phyloP scores from a whole-genome alignment of 2,329 filamentous ascomycete species.

The Paecilomyces fulvus region DNA sequence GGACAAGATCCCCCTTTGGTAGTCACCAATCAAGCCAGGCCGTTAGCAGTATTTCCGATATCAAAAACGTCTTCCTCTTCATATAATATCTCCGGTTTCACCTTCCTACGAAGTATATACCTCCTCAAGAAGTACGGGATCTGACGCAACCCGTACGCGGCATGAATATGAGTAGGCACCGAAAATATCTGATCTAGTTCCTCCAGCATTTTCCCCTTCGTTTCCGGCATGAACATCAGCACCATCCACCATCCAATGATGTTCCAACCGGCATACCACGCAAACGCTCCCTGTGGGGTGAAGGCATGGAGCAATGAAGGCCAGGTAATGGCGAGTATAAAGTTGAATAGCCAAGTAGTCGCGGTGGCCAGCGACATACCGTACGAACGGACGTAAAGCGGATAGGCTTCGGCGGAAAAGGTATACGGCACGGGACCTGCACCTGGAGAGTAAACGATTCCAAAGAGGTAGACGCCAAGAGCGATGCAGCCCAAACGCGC shows the following conservation, averaged over 20 bases:
- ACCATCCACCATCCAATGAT: slow-evolving; percentile 39
- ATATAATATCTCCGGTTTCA: slow-evolving; percentile 28
- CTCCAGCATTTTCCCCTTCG: slow-evolving; percentile 35
- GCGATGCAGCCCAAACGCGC: slow-evolving; percentile 35
- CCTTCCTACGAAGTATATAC: slow-evolving; percentile 32
- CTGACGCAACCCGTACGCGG: slow-evolving; percentile 30
- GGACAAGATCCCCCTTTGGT: no score
- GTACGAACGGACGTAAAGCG: slow-evolving; percentile 53
- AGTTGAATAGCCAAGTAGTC: slow-evolving; percentile 52
- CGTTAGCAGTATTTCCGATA: neutral
- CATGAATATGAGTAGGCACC: slow-evolving; percentile 40
- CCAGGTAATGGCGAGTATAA: slow-evolving; percentile 46
- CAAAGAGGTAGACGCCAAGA: slow-evolving; percentile 37
- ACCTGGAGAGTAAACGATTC: slow-evolving; percentile 44
- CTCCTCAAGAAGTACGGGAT: slow-evolving; percentile 27
- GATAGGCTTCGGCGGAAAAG: slow-evolving; percentile 60
- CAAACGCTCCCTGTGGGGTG: slow-evolving; percentile 44
- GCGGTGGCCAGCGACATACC: slow-evolving; percentile 59
- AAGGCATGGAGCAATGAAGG: slow-evolving; percentile 42
- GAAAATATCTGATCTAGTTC: slow-evolving; percentile 48
- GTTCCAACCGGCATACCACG: slow-evolving; percentile 40
- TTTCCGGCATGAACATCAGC: slow-evolving; percentile 34
- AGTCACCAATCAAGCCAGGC: no score
- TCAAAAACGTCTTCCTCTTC: slow-evolving; percentile 20
- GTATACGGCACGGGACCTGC: slow-evolving; percentile 59